Percentiles rank a stretch among this genome's conserved stretches.
Conservation (phyloP, 345 rosid genomes). For the Aegle marmelos region DNA sequence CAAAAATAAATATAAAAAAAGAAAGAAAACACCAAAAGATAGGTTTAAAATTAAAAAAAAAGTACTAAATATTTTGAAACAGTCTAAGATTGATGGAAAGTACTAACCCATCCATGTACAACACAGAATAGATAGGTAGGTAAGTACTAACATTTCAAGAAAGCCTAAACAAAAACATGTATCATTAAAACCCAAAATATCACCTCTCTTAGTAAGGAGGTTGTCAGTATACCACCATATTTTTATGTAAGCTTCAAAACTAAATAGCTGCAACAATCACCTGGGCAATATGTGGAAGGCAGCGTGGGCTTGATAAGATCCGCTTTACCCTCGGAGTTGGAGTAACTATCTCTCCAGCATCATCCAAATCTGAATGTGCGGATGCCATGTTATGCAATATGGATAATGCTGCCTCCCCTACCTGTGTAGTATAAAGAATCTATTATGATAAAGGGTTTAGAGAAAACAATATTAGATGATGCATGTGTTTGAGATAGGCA, state of each 20-base stretch:
- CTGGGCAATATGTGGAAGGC: constrained; percentile 99
- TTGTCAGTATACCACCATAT: background rate
- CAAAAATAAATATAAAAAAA: background rate
- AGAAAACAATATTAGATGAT: background rate
- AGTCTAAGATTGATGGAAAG: background rate
- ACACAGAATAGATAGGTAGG: background rate
- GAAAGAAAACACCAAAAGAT: background rate
- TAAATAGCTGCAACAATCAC: constrained; percentile 30
- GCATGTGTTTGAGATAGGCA: background rate
- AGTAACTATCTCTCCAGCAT: constrained; percentile 99
- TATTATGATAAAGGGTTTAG: constrained; percentile 13
- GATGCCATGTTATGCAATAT: constrained; percentile 97
- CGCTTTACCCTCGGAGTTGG: constrained; percentile 98
- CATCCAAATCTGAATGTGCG: constrained; percentile 98
- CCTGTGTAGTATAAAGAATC: constrained; percentile 40
- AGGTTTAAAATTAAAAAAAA: background rate
- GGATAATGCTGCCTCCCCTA: constrained; percentile 92
- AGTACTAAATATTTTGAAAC: background rate
- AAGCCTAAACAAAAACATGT: background rate
- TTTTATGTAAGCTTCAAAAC: background rate
- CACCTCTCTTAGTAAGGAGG: background rate
- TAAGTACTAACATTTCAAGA: background rate
- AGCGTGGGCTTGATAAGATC: constrained; percentile 91
- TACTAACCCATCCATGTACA: background rate
- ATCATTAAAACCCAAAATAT: background rate